Conservation (phyloP, 192 early-diverging fungal species). For the Gamsiella multidivaricata region DNA sequence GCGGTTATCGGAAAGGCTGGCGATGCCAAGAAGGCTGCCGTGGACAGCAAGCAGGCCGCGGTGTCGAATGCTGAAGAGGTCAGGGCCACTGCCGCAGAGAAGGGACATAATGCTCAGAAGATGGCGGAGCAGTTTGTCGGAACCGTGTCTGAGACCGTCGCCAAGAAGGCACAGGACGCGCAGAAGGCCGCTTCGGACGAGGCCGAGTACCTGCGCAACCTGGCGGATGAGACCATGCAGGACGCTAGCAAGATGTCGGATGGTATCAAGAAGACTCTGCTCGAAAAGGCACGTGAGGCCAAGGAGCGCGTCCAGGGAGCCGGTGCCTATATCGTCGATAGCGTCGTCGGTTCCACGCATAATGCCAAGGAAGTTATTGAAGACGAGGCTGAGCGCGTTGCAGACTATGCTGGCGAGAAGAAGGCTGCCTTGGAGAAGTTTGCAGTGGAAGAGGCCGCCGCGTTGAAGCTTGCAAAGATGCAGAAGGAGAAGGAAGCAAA, state of each 20-base stretch:
- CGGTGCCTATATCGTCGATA: conserved; percentile 12
- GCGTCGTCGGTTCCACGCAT: neutral
- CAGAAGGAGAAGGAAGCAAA: conserved; percentile 25
- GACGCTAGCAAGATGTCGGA: conserved; percentile 42
- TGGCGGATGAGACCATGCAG: conserved; percentile 13
- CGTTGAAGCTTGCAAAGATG: neutral
- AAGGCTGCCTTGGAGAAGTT: conserved; percentile 8
- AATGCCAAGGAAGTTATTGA: conserved; percentile 19
- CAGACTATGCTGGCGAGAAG: conserved; percentile 1
- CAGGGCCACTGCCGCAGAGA: conserved; percentile 14
- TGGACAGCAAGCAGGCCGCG: neutral
- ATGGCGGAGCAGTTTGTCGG: conserved; percentile 21
- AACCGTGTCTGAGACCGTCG: conserved; percentile 6
- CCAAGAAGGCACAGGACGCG: conserved; percentile 31
- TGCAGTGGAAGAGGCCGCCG: conserved; percentile 11
- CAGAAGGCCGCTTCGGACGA: conserved; percentile 30
- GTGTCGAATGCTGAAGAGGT: neutral
- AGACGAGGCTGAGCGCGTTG: conserved; percentile 16
- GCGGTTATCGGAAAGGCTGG: conserved; percentile 3
- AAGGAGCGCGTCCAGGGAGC: conserved; percentile 28
- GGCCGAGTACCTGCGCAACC: conserved; percentile 22
- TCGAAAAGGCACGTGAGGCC: conserved; percentile 35
- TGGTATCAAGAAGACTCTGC: conserved; percentile 23
- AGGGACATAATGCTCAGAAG: conserved; percentile 20
- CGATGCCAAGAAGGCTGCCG: conserved; percentile 17